Evolutionary conservation across 2,329 filamentous ascomycete genomes (phyloP), one percentile per base, ranked within the genome.

Genomic region (Penicillium sp.): DNA sequence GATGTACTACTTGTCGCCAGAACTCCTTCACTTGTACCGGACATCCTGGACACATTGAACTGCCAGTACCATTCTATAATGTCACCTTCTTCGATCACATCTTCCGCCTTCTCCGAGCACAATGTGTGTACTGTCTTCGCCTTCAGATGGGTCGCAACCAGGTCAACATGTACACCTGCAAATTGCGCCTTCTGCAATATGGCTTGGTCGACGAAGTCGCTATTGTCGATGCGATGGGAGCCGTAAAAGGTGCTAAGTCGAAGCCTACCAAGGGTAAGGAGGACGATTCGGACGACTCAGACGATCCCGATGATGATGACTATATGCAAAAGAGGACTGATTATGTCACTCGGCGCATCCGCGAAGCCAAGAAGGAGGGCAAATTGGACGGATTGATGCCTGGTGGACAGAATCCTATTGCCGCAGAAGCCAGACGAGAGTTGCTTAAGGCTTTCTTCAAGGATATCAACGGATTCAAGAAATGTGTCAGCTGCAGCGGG

Each of bases 11-110:
- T 73, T 99, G 94, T 77, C 90, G 93, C 64, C 82, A 96, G 63
- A 89, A 87, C 68, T 87, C 87, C 59, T 83, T 86, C 69, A 84
- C 84, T 66, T 99, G 95, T 72, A 91, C 93, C 7, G 95, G 95
- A 55, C 95, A 99, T 78, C 84, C 89, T 57, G 95, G 94, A 50
- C 94, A 99, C 71, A 96, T 99, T 72, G 91, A 97, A 67, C 86
- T 99, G 12, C 92, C 94, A 14, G 88, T 92, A 12, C 90, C 90
- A 44, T 90, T 97, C 50, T 99, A 97, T 73, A 93, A 99, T 74
- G 90, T 93, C n/a, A 89, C 91, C 2, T 97, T 97, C 69, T 88
- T 99, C 80, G 92, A 97, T 70, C 92, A 97, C 73, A 84, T 92
- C 50, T 84, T 95, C 61, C 88, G 90, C 42, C 80, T 99, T 43